A percentile compares a stretch with the other conserved stretches of the same genome.
phyloP scores from a whole-genome alignment of 805 yeast species.

The Wickerhamomyces ciferrii region DNA sequence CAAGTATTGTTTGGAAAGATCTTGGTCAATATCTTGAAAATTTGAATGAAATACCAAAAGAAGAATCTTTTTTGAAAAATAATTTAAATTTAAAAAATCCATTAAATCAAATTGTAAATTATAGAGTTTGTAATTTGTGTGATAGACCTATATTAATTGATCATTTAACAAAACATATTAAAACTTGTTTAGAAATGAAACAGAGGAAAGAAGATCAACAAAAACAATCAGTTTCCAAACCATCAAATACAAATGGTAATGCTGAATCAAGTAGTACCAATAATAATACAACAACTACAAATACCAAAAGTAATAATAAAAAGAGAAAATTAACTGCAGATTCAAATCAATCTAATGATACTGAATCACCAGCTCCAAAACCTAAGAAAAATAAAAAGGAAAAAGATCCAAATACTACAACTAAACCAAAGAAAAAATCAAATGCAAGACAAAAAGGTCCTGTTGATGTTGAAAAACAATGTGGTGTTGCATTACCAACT shows the following conservation, averaged over 20 bases:
- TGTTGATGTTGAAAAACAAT: slow-evolving; percentile 87
- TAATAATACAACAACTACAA: background rate
- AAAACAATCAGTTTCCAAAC: background rate
- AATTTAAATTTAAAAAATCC: slow-evolving; percentile 25
- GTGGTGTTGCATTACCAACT: slow-evolving; percentile 90
- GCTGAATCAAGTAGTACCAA: background rate
- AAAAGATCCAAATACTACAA: slow-evolving; percentile 3
- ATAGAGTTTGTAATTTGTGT: slow-evolving; percentile 43
- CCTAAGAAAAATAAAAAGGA: slow-evolving; percentile 22
- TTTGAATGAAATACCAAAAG: slow-evolving; percentile 9
- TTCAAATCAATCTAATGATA: slow-evolving; percentile 2
- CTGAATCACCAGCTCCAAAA: slow-evolving; percentile 8
- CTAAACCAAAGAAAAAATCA: slow-evolving; percentile 34
- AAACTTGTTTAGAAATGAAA: slow-evolving; percentile 29
- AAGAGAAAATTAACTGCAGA: slow-evolving; percentile 15
- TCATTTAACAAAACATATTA: slow-evolving; percentile 33
- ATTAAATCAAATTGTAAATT: slow-evolving; percentile 31
- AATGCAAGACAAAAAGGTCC: slow-evolving; percentile 68
- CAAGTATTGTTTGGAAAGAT: slow-evolving; percentile 24
- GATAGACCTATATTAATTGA: slow-evolving; percentile 37
- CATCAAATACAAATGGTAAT: background rate
- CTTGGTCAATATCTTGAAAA: slow-evolving; percentile 25
- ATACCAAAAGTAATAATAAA: slow-evolving; percentile 3
- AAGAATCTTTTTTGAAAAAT: slow-evolving; percentile 14
- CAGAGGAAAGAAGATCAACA: slow-evolving; percentile 14